Percentiles rank a stretch among this genome's conserved stretches.
phyloP scores from a whole-genome alignment of 176 grass and related monocot species.

The Oryza meridionalis region DNA sequence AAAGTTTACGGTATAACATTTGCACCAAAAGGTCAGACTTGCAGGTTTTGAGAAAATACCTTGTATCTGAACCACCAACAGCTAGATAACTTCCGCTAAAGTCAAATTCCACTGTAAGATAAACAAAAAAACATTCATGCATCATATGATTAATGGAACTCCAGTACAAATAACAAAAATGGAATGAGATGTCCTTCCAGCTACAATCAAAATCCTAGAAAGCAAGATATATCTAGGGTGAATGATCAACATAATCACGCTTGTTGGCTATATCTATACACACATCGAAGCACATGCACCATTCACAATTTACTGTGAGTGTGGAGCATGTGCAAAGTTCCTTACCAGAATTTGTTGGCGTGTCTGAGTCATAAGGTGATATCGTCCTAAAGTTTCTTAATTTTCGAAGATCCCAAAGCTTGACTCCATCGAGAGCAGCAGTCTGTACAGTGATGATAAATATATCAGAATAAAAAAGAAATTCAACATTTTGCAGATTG shows the following conservation, averaged over 20 bases:
- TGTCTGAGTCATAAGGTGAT: slow-evolving; percentile 84
- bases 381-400: slow-evolving; percentile 97
- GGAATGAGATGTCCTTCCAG: not conserved
- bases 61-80: slow-evolving; percentile 86
- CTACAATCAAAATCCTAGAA: not conserved
- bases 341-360: slow-evolving; percentile 90
- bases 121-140: slow-evolving; percentile 2
- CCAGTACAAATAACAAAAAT: slow-evolving; percentile 4
- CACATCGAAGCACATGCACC: not conserved
- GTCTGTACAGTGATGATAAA: slow-evolving; percentile 54
- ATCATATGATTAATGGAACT: slow-evolving; percentile 10
- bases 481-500: slow-evolving; percentile 7
- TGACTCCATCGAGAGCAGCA: slow-evolving; percentile 95
- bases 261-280: not conserved
- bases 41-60: slow-evolving; percentile 45
- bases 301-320: slow-evolving; percentile 26
- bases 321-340: not conserved
- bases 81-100: slow-evolving; percentile 96
- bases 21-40: not conserved
- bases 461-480: slow-evolving; percentile 40
- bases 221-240: not conserved
- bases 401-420: slow-evolving; percentile 99
- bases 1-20: not conserved
- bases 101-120: slow-evolving; percentile 91
- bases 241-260: not conserved